Percentiles rank a stretch among this genome's conserved stretches.
phyloP scores from a whole-genome alignment of 345 rosid species.

The Eucalyptus polyanthemos region DNA sequence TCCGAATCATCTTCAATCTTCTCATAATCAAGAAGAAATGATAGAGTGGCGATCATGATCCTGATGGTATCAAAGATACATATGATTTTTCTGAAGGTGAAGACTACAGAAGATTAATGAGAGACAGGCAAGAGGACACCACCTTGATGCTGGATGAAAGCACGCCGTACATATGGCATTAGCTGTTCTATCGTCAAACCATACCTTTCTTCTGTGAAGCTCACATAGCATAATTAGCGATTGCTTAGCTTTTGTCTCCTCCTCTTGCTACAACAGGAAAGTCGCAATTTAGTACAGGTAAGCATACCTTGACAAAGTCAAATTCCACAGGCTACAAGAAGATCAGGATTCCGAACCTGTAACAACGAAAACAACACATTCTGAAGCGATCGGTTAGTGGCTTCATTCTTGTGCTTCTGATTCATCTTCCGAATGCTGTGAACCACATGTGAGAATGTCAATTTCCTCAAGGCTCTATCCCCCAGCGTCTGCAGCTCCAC shows the following conservation, averaged over 20 bases:
- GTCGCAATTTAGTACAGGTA: neutral
- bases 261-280: constrained; percentile 40
- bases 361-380: constrained; percentile 55
- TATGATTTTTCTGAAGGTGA: neutral
- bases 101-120: neutral
- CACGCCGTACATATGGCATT: constrained; percentile 88
- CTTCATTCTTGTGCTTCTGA: constrained; percentile 61
- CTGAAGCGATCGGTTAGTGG: constrained; percentile 67
- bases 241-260: constrained; percentile 72
- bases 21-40: constrained; percentile 89
- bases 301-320: neutral
- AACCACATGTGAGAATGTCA: constrained; percentile 76
- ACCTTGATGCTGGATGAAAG: constrained; percentile 85
- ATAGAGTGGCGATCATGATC: constrained; percentile 70
- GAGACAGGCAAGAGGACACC: neutral
- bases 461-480: constrained; percentile 55
- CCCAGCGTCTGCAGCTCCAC: constrained; percentile 81
- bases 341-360: constrained; percentile 28
- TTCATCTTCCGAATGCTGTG: constrained; percentile 74
- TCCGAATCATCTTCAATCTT: constrained; percentile 59
- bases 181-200: constrained; percentile 89
- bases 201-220: constrained; percentile 70
- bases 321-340: neutral
- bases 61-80: constrained; percentile 14
- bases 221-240: constrained; percentile 62